Evolutionary conservation across 2,329 filamentous ascomycete genomes (phyloP).

Genomic region (Dactylonectria macrodidyma): DNA sequence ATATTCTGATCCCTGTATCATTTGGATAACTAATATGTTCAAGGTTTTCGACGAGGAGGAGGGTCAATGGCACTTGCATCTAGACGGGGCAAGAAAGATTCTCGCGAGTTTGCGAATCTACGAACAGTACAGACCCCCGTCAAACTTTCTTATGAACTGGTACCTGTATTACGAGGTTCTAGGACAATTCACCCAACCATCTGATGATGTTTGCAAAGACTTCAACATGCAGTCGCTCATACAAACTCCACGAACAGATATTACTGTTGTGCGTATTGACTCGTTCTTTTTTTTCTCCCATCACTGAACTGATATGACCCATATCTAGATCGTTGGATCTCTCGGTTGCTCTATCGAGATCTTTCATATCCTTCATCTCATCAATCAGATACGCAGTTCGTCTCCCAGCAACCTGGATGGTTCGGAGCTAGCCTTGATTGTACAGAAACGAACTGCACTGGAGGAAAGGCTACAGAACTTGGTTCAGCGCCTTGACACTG

Average conservation of each 20-base stretch:
- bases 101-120: not conserved
- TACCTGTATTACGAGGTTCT: constrained; percentile 28
- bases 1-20: no score
- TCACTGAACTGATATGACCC: no score
- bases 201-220: not conserved
- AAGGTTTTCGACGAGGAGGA: constrained; percentile 26
- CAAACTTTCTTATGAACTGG: constrained; percentile 16
- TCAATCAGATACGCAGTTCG: constrained; percentile 10
- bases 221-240: not conserved
- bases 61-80: constrained; percentile 19
- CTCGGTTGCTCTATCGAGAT: constrained; percentile 17
- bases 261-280: not conserved
- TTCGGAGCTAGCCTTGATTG: no score
- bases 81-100: constrained; percentile 20
- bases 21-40: not conserved
- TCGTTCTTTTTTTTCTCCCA: not conserved
- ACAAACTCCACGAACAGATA: not conserved
- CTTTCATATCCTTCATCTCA: constrained; percentile 16
- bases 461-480: not conserved
- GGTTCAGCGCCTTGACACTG: not conserved
- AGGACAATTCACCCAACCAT: constrained; percentile 12
- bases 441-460: not conserved
- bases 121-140: constrained; percentile 1
- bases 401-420: not conserved
- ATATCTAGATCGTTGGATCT: constrained; percentile 3